Base-by-base conservation (phyloP, 1,139 yeast genomes). In the Schwanniomyces etchellsii region DNA sequence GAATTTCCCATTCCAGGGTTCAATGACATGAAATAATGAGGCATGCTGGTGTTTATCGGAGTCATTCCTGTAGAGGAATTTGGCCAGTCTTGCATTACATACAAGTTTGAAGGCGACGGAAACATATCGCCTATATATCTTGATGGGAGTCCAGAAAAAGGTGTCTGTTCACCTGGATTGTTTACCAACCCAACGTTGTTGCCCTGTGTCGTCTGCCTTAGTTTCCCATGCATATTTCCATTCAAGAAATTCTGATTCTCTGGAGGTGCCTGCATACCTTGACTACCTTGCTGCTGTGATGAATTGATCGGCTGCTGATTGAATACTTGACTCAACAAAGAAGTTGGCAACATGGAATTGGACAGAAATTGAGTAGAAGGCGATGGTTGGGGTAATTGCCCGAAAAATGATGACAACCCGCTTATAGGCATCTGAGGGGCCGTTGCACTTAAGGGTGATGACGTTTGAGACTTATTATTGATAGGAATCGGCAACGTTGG, bases 51-150 rank as follows among this genome's bases (percentile, higher is more conserved):
- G 37, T 50, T 70, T 35, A 53, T 47, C 20, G 67, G 70, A 0
- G 70, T 61, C 51, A 64, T 60, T 1, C 69, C 69, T 4, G 60
- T 52, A 21, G 49, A 50, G 5, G 55, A 44, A 11, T 48, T 45
- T n/a, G 64, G 52, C 73, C 72, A 66, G 33, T 66, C 73, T 34
- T 64, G 72, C 1, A 64, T 57, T 2, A 60, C 64, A 33, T 65
- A 70, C 38, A 72, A 69, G 32, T 64, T 72, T 6, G 70, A 62
- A 2, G 79, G 78, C 5, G 75, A 69, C 11, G 77, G 77, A 47
- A 73, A 73, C 45, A 73, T 60, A 42, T 73, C 79, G 35, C 67
- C 68, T 24, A 72, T 70, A 35, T 70, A 72, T 30, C 74, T 56
- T 4, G 73, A 63, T 0, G 76, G 75, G 17, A 73, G 49, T 2